Conservation (phyloP, 495 filamentous ascomycete genomes). For the Aspergillus baeticus region DNA sequence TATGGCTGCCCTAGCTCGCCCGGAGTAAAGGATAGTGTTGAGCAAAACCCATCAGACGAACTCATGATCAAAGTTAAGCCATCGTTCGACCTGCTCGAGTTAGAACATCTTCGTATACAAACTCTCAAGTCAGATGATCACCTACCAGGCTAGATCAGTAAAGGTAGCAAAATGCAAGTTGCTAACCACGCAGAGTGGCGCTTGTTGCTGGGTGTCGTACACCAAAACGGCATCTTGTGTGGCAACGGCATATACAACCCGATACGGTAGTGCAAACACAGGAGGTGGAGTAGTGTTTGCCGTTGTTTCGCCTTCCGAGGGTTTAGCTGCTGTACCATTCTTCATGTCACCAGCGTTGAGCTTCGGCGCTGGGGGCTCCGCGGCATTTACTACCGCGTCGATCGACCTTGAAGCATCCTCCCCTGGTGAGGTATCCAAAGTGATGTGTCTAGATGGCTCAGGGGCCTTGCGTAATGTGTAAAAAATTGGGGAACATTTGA, state of each 20-base stretch:
- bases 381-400: constrained; percentile 65
- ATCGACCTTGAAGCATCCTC: constrained; percentile 81
- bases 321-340: constrained; percentile 49
- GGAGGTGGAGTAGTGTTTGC: constrained; percentile 57
- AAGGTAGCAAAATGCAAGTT: constrained; percentile 97
- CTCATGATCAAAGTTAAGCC: constrained; percentile 91
- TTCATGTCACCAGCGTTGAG: constrained; percentile 41
- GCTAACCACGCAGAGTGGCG: constrained; percentile 88
- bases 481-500: constrained; percentile 87
- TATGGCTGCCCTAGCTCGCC: constrained; percentile 89
- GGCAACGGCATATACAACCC: constrained; percentile 94
- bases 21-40: constrained; percentile 76
- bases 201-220: constrained; percentile 96
- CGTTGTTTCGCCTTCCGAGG: constrained; percentile 51
- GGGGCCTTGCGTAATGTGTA: constrained; percentile 74
- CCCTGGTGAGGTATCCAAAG: constrained; percentile 84
- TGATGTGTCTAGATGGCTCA: constrained; percentile 80
- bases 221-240: constrained; percentile 95
- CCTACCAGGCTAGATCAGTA: constrained; percentile 92
- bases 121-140: neutral
- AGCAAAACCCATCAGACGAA: constrained; percentile 97
- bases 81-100: constrained; percentile 75
- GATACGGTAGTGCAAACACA: constrained; percentile 83
- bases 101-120: constrained; percentile 21
- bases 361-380: constrained; percentile 71